These are phyloP conservation scores for Pseudogymnoascus sp. DNA, from an alignment of 2,329 filamentous ascomycete species.

Conservation along the genomic window DNA sequence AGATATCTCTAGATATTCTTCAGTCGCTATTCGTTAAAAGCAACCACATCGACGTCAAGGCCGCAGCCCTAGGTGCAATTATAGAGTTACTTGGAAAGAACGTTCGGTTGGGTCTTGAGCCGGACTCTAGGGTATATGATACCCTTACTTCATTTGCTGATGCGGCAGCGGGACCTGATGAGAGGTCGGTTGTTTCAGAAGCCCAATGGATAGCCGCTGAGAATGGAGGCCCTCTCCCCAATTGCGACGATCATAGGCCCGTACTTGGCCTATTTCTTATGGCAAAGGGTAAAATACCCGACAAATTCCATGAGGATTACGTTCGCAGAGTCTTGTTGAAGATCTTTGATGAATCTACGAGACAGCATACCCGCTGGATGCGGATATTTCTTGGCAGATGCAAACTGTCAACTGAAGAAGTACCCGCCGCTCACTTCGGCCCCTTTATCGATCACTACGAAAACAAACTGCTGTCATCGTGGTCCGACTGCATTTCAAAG, in stretches of 20 bases:
- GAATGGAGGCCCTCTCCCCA: neutral
- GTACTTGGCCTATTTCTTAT: neutral
- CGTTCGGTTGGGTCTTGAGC: neutral
- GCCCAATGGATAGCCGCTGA: neutral
- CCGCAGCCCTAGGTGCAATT: neutral
- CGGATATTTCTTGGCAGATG: neutral
- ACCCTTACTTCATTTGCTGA: neutral
- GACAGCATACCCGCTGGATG: neutral
- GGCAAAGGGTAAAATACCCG: neutral
- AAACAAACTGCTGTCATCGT: neutral
- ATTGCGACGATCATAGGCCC: neutral
- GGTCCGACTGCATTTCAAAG: neutral
- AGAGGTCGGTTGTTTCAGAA: neutral
- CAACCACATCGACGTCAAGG: neutral
- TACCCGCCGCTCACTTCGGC: too few relatives aligned
- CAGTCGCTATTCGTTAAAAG: neutral
- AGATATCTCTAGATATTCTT: neutral
- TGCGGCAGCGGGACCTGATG: neutral
- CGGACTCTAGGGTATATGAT: neutral
- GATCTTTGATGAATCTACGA: neutral
- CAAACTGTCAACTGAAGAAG: neutral
- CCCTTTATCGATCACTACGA: neutral
- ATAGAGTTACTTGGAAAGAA: neutral
- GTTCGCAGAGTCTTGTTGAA: neutral
- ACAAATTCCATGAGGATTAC: neutral